phyloP scores from a whole-genome alignment of 2,329 filamentous ascomycete species.

The Chalaropsis ovoidea region DNA sequence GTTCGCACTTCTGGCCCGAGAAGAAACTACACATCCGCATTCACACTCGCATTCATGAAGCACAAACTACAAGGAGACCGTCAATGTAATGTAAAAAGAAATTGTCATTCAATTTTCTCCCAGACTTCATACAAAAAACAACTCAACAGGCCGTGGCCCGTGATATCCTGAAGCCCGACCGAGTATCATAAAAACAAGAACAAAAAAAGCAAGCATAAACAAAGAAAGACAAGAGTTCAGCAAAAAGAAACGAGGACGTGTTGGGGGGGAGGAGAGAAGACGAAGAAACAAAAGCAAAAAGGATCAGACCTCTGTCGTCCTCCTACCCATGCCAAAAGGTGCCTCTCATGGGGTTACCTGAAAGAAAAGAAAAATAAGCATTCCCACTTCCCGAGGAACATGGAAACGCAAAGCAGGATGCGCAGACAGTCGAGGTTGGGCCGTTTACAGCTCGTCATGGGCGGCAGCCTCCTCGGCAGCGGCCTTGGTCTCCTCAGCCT shows the following conservation, averaged over 20 bases:
- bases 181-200: slow-evolving; percentile 19
- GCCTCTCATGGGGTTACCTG: background rate
- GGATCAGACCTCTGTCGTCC: background rate
- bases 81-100: background rate
- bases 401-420: slow-evolving; percentile 1
- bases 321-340: too few relatives aligned
- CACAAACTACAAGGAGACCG: too few relatives aligned
- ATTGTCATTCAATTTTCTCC: slow-evolving; percentile 17
- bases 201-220: slow-evolving; percentile 4
- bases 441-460: slow-evolving; percentile 68
- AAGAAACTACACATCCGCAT: background rate
- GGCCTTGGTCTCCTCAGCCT: slow-evolving; percentile 34
- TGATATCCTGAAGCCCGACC: slow-evolving; percentile 16
- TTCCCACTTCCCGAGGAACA: background rate
- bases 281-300: background rate
- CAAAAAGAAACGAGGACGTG: slow-evolving; percentile 20
- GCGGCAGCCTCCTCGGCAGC: slow-evolving; percentile 33
- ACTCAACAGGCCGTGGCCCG: slow-evolving; percentile 20
- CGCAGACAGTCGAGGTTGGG: slow-evolving; percentile 7
- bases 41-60: background rate
- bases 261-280: background rate
- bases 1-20: too few relatives aligned
- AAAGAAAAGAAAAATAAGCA: background rate
- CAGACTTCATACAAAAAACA: slow-evolving; percentile 23
- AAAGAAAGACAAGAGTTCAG: background rate